These are phyloP conservation scores for Amauroascus verrucosus DNA, from an alignment of 2,329 filamentous ascomycete genomes.

Conservation along the genomic window DNA sequence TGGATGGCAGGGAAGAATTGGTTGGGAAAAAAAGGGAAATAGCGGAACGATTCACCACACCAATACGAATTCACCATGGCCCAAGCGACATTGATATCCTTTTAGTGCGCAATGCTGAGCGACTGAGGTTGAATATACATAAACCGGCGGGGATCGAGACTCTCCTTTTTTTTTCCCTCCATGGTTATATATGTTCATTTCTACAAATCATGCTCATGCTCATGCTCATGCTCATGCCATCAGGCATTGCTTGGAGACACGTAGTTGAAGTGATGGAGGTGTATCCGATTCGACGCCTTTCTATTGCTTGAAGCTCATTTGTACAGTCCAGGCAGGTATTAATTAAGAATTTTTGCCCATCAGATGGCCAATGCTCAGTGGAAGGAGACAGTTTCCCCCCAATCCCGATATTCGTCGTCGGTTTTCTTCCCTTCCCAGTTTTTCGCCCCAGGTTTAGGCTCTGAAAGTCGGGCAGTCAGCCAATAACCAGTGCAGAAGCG, in stretches of 20 bases:
- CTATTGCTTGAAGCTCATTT: neutral
- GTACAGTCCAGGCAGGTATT: neutral
- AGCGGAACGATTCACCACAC: neutral
- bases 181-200: no score
- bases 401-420: neutral
- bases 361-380: neutral
- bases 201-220: no score
- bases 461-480: neutral
- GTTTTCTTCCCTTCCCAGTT: neutral
- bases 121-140: no score
- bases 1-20: neutral
- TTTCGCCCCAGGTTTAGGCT: neutral
- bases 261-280: neutral
- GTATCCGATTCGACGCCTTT: neutral
- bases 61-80: constrained; percentile 2
- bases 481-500: neutral
- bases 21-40: neutral
- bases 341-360: neutral
- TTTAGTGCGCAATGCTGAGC: neutral
- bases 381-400: neutral
- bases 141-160: neutral
- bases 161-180: neutral
- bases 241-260: no score
- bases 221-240: no score
- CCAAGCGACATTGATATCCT: neutral